phyloP scores from a whole-genome alignment of 2,329 filamentous ascomycete genomes.

The Drechslerella dactyloides region DNA sequence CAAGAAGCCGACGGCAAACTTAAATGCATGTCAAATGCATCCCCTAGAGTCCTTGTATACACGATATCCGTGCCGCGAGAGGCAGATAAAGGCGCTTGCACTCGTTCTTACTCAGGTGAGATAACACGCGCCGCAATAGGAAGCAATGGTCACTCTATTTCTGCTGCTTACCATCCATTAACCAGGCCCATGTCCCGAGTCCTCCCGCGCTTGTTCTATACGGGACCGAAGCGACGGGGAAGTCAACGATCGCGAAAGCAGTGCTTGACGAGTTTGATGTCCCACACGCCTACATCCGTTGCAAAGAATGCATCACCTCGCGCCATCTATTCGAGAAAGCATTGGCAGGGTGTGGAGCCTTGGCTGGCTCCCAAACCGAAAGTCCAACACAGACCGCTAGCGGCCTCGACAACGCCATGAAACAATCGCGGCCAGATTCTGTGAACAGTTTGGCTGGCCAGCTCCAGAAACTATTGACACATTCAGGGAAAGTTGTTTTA shows the following conservation, averaged over 20 bases:
- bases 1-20: neutral
- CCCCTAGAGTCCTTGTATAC: slow-evolving; percentile 55
- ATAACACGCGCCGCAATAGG: neutral
- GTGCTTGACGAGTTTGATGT: slow-evolving; percentile 65
- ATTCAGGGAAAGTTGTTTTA: slow-evolving; percentile 59
- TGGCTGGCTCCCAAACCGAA: slow-evolving; percentile 58
- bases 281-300: slow-evolving; percentile 69
- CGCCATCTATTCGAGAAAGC: slow-evolving; percentile 78
- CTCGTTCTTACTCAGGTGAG: slow-evolving; percentile 58
- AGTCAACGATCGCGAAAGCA: slow-evolving; percentile 72
- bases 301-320: slow-evolving; percentile 76
- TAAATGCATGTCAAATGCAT: slow-evolving; percentile 16
- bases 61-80: slow-evolving; percentile 60
- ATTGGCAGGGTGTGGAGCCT: slow-evolving; percentile 20
- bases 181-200: slow-evolving; percentile 69
- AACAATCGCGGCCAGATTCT: slow-evolving; percentile 27
- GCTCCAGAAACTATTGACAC: slow-evolving; percentile 69
- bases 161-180: neutral
- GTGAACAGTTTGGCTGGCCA: slow-evolving; percentile 77
- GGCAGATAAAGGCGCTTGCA: slow-evolving; percentile 61
- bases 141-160: neutral
- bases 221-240: slow-evolving; percentile 85
- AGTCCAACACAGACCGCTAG: slow-evolving; percentile 71
- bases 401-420: neutral
- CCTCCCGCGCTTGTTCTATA: slow-evolving; percentile 79